Percentiles rank a stretch among this genome's conserved stretches.
Evolutionary conservation across 208 protist genomes (phyloP).

Genomic region (Trypanosomatidae sp.): DNA sequence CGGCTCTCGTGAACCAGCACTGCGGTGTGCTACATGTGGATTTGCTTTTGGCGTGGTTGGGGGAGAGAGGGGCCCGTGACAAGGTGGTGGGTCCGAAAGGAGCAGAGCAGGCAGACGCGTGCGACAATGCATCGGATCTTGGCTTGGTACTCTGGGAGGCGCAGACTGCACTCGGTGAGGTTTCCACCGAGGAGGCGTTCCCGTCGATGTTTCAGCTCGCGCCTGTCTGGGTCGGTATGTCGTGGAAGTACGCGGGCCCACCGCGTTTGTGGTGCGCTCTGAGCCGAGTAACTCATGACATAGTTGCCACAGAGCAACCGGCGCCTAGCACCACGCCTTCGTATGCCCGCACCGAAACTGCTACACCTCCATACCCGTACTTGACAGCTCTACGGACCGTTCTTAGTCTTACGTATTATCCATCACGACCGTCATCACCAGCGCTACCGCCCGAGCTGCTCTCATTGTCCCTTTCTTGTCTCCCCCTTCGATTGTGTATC

Average conservation of each 20-base stretch:
- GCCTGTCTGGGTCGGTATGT: constrained; percentile 1
- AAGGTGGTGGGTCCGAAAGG: too few relatives aligned
- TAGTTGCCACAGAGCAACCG: background rate
- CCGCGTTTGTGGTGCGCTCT: constrained; percentile 5
- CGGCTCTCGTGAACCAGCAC: constrained; percentile 11
- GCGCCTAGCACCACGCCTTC: background rate
- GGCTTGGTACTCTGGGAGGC: constrained; percentile 10
- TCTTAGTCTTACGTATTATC: background rate
- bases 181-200: background rate
- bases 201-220: background rate
- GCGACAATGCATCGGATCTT: constrained; percentile 1
- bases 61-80: background rate
- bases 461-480: too few relatives aligned
- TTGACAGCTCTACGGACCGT: background rate
- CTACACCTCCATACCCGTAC: background rate
- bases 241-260: constrained; percentile 9
- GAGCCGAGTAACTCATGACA: background rate
- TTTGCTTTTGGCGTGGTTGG: constrained; percentile 9
- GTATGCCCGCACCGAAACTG: background rate
- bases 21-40: constrained; percentile 13
- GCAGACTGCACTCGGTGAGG: background rate
- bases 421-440: background rate
- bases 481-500: background rate
- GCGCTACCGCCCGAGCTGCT: background rate
- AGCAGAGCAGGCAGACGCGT: background rate